Conservation (phyloP, 2,329 filamentous ascomycete genomes). For the Xenosphaeropsis pyriputrescens region DNA sequence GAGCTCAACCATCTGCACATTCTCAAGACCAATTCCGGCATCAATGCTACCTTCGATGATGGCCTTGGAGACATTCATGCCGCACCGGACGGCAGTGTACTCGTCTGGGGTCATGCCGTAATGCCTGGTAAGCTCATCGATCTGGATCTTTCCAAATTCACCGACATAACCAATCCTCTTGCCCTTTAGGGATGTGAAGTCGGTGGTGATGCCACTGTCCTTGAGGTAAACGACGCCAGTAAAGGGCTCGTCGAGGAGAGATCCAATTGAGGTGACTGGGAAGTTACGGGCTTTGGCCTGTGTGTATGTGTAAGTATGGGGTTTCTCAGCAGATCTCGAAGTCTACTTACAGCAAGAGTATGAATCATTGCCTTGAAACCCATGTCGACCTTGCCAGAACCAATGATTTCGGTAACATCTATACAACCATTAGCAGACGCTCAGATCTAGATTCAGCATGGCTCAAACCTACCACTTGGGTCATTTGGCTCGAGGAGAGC, state of each 20-base stretch:
- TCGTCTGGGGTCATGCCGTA: constrained; percentile 60
- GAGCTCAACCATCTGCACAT: constrained; percentile 72
- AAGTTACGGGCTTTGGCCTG: constrained; percentile 64
- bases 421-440: constrained; percentile 1
- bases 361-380: constrained; percentile 81
- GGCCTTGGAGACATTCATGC: constrained; percentile 69
- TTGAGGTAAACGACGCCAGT: constrained; percentile 69
- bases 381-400: constrained; percentile 60
- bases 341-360: constrained; percentile 46
- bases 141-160: constrained; percentile 73
- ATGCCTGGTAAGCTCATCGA: constrained; percentile 66
- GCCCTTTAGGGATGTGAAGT: constrained; percentile 61
- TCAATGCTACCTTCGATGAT: constrained; percentile 61
- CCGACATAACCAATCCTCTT: constrained; percentile 70
- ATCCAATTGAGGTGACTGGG: constrained; percentile 58
- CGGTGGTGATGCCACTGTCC: constrained; percentile 55
- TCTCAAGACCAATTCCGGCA: constrained; percentile 64
- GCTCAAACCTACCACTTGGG: constrained; percentile 41
- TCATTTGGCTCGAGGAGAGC: constrained; percentile 67
- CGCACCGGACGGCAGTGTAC: constrained; percentile 65
- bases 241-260: constrained; percentile 66
- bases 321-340: not conserved
- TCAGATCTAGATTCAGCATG: not conserved
- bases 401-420: constrained; percentile 74
- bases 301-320: constrained; percentile 2